Base-by-base conservation (phyloP, 106 monocot species). In the Dendrobium nobile region DNA sequence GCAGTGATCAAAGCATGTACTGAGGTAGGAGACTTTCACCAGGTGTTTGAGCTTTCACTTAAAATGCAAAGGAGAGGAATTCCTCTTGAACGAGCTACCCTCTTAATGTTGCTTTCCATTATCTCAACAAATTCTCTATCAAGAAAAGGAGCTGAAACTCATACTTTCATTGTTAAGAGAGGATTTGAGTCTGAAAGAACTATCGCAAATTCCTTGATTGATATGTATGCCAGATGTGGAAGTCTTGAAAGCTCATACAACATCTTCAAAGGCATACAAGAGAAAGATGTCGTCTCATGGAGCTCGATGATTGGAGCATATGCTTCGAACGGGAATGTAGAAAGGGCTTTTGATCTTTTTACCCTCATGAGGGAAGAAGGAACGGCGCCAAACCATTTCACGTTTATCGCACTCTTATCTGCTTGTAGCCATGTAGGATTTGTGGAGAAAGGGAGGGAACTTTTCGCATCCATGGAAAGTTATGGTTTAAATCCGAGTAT, bases 251-350 rank as follows among this genome's bases (percentile, higher is more conserved):
- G 86, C 73, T 84, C 90, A 43, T 17, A 33, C 10, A 77, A 85
- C 58, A 67, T 90, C 40, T 95, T 92, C 78, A 41, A 79, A 56
- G 67, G 43, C 40, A 83, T 92, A 47, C 20, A 6, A 75, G 81
- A 82, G 20, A 95, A 92, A 80, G 84, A 95, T 86, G 95, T 87
- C 20, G 75, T 92, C 56, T 89, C 95, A 9, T 95, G 95, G 95
- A 95, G 87, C 58, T 87, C 83, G 13, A 89, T 95, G 65, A 92
- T 95, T 64, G 88, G 90, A 64, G 85, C 80, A 17, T 90, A 85
- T 87, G 90, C 90, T 75, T 83, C 54, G 83, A 86, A 89, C 83
- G 89, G 86, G 13, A 55, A 78, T 81, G 83, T 56, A 44, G 31
- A 82, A n/a, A 86, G 87, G 74, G 87, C 84, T 74, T 82, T 92